phyloP scores from a whole-genome alignment of 148 eudicot genomes.

The Diospyros lotus region DNA sequence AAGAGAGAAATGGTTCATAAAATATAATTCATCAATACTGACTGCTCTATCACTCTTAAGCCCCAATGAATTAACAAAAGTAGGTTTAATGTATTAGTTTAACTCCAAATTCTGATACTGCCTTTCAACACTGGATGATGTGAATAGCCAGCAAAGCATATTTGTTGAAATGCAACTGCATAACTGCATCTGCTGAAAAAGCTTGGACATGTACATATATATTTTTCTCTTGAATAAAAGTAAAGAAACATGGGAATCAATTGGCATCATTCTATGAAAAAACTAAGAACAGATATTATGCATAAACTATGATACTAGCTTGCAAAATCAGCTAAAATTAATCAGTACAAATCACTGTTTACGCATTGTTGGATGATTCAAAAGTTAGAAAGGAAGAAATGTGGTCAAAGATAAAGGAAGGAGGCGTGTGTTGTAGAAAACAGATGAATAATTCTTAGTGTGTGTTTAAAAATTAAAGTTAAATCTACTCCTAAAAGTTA shows the following conservation, averaged over 20 bases:
- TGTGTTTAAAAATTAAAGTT: too few species aligned
- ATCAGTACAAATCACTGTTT: background rate
- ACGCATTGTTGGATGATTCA: too few species aligned
- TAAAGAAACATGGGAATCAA: conserved; percentile 1
- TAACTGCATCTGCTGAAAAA: background rate
- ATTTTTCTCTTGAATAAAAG: background rate
- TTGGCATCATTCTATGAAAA: background rate
- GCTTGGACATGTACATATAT: background rate
- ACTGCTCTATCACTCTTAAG: background rate
- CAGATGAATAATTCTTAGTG: too few species aligned
- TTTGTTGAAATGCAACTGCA: background rate
- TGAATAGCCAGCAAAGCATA: background rate
- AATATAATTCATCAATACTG: background rate
- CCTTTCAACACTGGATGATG: background rate
- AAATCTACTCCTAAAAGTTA: too few species aligned
- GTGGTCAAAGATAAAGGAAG: too few species aligned
- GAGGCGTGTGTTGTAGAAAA: too few species aligned
- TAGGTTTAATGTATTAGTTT: background rate
- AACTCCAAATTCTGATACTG: background rate
- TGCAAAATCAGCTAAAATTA: background rate
- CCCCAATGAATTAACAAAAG: background rate
- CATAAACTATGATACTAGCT: background rate
- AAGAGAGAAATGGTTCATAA: conserved; percentile 3
- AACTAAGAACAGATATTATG: background rate
- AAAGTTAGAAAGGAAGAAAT: too few species aligned